Evolutionary conservation across 2,329 filamentous ascomycete genomes (phyloP).

Genomic region (Drechslera avenae): DNA sequence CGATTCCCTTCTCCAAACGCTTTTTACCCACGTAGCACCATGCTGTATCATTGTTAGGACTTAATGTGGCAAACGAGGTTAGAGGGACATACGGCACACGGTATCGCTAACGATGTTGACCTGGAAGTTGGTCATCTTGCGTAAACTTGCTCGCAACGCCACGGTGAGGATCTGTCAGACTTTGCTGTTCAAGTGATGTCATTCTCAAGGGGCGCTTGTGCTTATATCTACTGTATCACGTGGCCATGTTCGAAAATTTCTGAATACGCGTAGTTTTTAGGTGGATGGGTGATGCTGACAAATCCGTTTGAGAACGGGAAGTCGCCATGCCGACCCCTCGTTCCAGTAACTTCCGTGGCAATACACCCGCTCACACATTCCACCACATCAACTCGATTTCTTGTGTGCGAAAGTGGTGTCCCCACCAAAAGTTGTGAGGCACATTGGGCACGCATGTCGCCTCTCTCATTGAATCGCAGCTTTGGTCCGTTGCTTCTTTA

Average conservation of each 20-base stretch:
- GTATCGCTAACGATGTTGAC: constrained; percentile 79
- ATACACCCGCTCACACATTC: neutral
- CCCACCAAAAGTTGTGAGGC: too few species aligned
- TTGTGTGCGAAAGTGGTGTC: too few species aligned
- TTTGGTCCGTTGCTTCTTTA: constrained; percentile 10
- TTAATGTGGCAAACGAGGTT: neutral
- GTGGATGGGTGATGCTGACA: constrained; percentile 29
- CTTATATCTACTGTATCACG: constrained; percentile 13
- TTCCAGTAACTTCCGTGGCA: constrained; percentile 6
- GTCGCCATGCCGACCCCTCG: neutral
- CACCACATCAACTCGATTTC: neutral
- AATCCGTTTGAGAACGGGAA: constrained; percentile 16
- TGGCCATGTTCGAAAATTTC: too few species aligned
- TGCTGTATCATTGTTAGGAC: constrained; percentile 25
- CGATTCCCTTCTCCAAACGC: constrained; percentile 74
- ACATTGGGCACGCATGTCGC: too few species aligned
- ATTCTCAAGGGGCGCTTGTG: neutral
- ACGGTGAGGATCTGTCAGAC: constrained; percentile 28
- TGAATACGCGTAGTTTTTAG: too few species aligned
- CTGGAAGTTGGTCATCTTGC: constrained; percentile 63
- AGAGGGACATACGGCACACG: constrained; percentile 67
- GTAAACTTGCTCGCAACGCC: constrained; percentile 41
- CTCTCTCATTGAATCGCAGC: too few species aligned
- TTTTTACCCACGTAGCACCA: constrained; percentile 77
- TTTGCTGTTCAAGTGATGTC: constrained; percentile 4